Base-by-base conservation (phyloP, 768 basidiomycete species). In the Lenzites betulinus region DNA sequence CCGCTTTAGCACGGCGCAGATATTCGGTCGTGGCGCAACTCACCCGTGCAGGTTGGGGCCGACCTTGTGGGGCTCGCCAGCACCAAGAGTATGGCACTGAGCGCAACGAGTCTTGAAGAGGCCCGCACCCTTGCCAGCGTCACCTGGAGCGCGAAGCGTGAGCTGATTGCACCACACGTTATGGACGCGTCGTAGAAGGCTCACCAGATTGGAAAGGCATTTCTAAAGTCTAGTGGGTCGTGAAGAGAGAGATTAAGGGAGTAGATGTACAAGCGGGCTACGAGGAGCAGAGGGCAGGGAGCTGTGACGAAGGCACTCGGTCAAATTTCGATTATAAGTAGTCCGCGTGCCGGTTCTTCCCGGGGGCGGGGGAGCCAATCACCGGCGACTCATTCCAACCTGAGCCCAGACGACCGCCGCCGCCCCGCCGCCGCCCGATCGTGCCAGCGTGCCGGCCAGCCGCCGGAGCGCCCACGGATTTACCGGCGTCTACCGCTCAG, bases 61-160 rank as follows among this genome's bases (percentile, higher is more conserved):
- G 60, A 98, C 94, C 76, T 92, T 92, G 80, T 94, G 82, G 42
- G 85, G 81, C 69, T 87, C 92, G 57, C 88, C 87, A 67, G 83
- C 79, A 57, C 78, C 91, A 64, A 91, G 75, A 64, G 93, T 97
- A 76, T 98, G 95, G 79, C 95, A 98, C 74, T 97, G 93, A 42
- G 90, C 88, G 70, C 92, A 95, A 59, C 95, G 90, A 62, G 94
- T 95, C 82, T 95, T 96, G 89, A 98, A 98, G 75, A 97, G 89
- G 72, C 81, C 79, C 73, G 95, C 95, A 77, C 95, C 95, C 84
- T 95, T 97, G 58, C 70, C 69, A 71, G 89, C 75, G 80, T 97
- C 92, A 86, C 95, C 95, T 84, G 41, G 22, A 33, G 38, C 38
- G 38, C 38, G 23, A 28, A 50, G 22, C 6, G 20, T 64, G 9